Evolutionary conservation across 1,139 yeast genomes (phyloP).

Genomic region (Casaregolazyma lundiana): DNA sequence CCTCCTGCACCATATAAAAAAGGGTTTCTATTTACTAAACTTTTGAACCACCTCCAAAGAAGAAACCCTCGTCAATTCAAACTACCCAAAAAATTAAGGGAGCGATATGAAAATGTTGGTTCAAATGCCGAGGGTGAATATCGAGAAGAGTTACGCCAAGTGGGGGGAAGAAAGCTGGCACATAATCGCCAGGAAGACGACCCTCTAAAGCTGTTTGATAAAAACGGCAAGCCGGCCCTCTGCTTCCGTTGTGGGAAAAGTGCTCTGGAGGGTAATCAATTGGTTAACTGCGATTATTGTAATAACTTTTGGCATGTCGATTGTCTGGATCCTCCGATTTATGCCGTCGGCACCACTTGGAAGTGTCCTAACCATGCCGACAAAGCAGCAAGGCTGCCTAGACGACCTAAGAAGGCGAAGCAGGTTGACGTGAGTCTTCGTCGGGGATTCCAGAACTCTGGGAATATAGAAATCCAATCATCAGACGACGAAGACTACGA

Average conservation of each 20-base stretch:
- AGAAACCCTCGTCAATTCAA: slow-evolving; percentile 70
- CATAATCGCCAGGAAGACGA: slow-evolving; percentile 47
- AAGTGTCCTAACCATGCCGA: slow-evolving; percentile 87
- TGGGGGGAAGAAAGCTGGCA: slow-evolving; percentile 22
- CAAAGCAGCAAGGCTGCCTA: slow-evolving; percentile 39
- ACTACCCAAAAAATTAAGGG: slow-evolving; percentile 65
- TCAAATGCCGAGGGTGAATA: slow-evolving; percentile 71
- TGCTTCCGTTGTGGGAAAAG: slow-evolving; percentile 76
- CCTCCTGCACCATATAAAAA: slow-evolving; percentile 33
- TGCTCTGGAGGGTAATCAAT: slow-evolving; percentile 50
- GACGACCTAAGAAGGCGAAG: slow-evolving; percentile 53
- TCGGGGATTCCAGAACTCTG: slow-evolving; percentile 60
- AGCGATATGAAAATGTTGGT: slow-evolving; percentile 67
- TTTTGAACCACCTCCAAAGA: slow-evolving; percentile 53
- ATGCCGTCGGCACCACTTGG: slow-evolving; percentile 82
- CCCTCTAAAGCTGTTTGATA: slow-evolving; percentile 60
- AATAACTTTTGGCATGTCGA: slow-evolving; percentile 88
- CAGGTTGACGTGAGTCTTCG: slow-evolving; percentile 52
- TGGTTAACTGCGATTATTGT: slow-evolving; percentile 84
- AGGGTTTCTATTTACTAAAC: slow-evolving; percentile 52
- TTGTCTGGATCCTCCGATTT: slow-evolving; percentile 79
- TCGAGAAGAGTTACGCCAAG: slow-evolving; percentile 46
- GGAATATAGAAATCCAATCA: slow-evolving; percentile 58
- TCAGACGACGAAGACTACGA: slow-evolving; percentile 33
- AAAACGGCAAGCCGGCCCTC: slow-evolving; percentile 56